Evolutionary conservation across 2,329 filamentous ascomycete genomes (phyloP).

Genomic region (Penicillium capsulatum): DNA sequence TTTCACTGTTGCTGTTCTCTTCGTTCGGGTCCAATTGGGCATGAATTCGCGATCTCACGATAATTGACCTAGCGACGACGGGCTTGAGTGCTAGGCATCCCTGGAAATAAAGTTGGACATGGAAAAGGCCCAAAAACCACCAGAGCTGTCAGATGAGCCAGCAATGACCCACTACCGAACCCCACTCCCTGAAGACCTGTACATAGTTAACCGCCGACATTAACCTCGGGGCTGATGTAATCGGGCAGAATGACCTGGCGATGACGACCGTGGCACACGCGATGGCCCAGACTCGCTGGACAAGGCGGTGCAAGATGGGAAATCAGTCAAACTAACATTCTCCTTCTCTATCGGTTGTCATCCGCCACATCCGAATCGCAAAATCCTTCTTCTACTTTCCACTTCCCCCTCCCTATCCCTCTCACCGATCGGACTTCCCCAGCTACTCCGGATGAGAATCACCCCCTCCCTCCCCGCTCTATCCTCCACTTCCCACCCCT

Average conservation of each 20-base stretch:
- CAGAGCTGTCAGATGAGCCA: too few relatives aligned
- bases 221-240: slow-evolving; percentile 3
- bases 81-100: too few relatives aligned
- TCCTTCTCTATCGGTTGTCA: too few relatives aligned
- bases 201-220: too few relatives aligned
- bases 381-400: not conserved
- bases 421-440: slow-evolving; percentile 22
- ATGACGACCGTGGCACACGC: slow-evolving; percentile 6
- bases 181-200: too few relatives aligned
- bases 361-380: slow-evolving; percentile 17
- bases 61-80: too few relatives aligned
- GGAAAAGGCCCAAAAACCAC: not conserved
- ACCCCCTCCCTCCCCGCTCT: slow-evolving; percentile 7
- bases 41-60: too few relatives aligned
- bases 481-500: slow-evolving; percentile 3
- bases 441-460: slow-evolving; percentile 17
- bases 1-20: too few relatives aligned
- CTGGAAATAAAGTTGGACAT: slow-evolving; percentile 4
- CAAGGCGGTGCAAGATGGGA: not conserved
- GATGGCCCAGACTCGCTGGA: not conserved
- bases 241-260: slow-evolving; percentile 7
- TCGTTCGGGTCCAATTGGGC: too few relatives aligned
- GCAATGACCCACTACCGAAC: too few relatives aligned
- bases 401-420: not conserved
- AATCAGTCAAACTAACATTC: too few relatives aligned